phyloP scores from a whole-genome alignment of 2,329 filamentous ascomycete species.

The Phialocephala subalpina region DNA sequence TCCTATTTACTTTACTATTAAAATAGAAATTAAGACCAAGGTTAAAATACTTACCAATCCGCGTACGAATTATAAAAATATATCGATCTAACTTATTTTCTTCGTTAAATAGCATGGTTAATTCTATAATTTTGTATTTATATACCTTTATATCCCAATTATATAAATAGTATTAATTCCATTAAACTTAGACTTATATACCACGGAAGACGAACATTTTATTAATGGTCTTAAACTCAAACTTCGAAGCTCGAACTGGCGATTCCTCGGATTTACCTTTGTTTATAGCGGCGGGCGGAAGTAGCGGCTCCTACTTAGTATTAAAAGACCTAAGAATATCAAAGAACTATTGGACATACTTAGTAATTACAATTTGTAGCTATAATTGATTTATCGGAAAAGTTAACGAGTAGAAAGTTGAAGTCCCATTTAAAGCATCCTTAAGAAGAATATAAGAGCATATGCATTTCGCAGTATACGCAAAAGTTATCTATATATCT shows the following conservation, averaged over 20 bases:
- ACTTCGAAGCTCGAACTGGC: conserved; percentile 27
- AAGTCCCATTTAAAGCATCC: conserved; percentile 19
- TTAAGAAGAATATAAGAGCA: conserved; percentile 23
- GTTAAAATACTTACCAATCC: conserved; percentile 24
- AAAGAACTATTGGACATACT: conserved; percentile 22
- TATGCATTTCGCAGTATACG: conserved; percentile 14
- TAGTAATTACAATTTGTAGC: conserved; percentile 21
- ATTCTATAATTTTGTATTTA: conserved; percentile 43
- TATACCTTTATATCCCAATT: conserved; percentile 37
- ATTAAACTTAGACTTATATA: conserved; percentile 1
- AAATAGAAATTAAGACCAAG: conserved; percentile 10
- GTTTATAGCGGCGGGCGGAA: conserved; percentile 3
- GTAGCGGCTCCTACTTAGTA: conserved; percentile 24
- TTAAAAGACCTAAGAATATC: conserved; percentile 23
- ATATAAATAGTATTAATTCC: conserved; percentile 24
- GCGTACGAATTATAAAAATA: conserved; percentile 30
- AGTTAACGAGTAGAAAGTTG: conserved; percentile 16
- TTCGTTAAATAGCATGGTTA: conserved; percentile 24
- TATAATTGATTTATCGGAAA: conserved; percentile 17
- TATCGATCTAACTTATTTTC: conserved; percentile 27
- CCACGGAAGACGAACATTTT: conserved; percentile 31
- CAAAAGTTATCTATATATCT: conserved; percentile 27
- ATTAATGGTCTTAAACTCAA: conserved; percentile 35
- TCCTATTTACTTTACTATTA: conserved; percentile 9
- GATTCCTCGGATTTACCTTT: conserved; percentile 20